These are phyloP conservation scores for Trametes hirsuta DNA, from an alignment of 1,284 basidiomycete genomes.

Conservation along the genomic window DNA sequence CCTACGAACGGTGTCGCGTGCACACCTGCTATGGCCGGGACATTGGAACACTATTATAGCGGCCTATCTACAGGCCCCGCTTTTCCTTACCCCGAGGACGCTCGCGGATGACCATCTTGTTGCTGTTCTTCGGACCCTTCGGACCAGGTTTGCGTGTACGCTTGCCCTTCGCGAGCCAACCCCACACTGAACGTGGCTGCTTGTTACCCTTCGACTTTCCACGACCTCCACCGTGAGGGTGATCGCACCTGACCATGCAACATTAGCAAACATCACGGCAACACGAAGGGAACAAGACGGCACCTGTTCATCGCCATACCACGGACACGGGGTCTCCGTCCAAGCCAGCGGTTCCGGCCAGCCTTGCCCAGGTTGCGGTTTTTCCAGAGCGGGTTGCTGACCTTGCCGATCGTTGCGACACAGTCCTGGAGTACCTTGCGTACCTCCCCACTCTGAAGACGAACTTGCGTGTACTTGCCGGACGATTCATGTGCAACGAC, in stretches of 20 bases:
- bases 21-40: not conserved
- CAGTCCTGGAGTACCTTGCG: slow-evolving; percentile 85
- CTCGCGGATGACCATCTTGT: slow-evolving; percentile 93
- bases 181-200: slow-evolving; percentile 89
- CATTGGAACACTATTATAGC: not conserved
- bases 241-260: slow-evolving; percentile 67
- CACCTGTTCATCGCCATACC: slow-evolving; percentile 99
- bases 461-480: slow-evolving; percentile 80
- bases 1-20: slow-evolving; percentile 6
- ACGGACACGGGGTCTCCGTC: slow-evolving; percentile 85
- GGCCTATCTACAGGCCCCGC: slow-evolving; percentile 30
- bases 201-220: slow-evolving; percentile 98
- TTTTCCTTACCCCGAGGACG: slow-evolving; percentile 86
- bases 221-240: slow-evolving; percentile 97
- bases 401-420: slow-evolving; percentile 88
- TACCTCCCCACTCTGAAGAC: slow-evolving; percentile 92
- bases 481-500: slow-evolving; percentile 77
- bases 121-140: slow-evolving; percentile 86
- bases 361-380: slow-evolving; percentile 89
- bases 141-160: slow-evolving; percentile 91
- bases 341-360: slow-evolving; percentile 88
- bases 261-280: slow-evolving; percentile 1
- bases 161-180: slow-evolving; percentile 90
- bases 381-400: slow-evolving; percentile 93
- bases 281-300: slow-evolving; percentile 34